Conservation (phyloP, 805 yeast species). For the Zygotorulaspora danielsina region DNA sequence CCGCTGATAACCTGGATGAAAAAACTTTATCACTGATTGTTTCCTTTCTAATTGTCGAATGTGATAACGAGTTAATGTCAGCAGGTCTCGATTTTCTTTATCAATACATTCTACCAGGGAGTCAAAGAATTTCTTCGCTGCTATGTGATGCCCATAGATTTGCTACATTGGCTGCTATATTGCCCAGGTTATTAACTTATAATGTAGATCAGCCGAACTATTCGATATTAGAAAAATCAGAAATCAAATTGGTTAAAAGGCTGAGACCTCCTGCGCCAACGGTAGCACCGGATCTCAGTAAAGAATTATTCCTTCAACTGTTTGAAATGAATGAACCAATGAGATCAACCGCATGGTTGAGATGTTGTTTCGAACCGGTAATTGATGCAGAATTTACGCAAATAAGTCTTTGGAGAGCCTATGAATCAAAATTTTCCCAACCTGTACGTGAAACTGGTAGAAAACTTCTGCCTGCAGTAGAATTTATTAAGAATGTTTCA, state of each 20-base stretch:
- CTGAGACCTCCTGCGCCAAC: constrained; percentile 62
- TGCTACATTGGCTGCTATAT: constrained; percentile 49
- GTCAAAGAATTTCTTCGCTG: constrained; percentile 50
- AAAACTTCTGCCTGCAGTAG: constrained; percentile 86
- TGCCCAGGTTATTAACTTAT: constrained; percentile 59
- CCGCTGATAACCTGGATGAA: constrained; percentile 46
- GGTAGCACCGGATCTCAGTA: constrained; percentile 57
- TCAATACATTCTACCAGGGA: constrained; percentile 67
- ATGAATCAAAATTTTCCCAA: constrained; percentile 78
- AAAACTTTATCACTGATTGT: constrained; percentile 50
- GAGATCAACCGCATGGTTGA: constrained; percentile 91
- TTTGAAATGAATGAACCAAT: constrained; percentile 73
- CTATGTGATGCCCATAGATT: constrained; percentile 46
- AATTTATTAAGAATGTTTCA: constrained; percentile 90
- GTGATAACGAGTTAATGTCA: constrained; percentile 62
- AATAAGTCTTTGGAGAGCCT: constrained; percentile 91
- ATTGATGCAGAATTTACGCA: constrained; percentile 85
- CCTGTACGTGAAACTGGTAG: constrained; percentile 48
- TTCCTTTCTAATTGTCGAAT: constrained; percentile 50
- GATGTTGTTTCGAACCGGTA: constrained; percentile 81
- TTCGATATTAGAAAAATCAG: constrained; percentile 24
- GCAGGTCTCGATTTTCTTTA: constrained; percentile 79
- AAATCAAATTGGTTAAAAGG: constrained; percentile 46
- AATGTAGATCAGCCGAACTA: constrained; percentile 40
- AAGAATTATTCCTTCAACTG: constrained; percentile 54